These are phyloP conservation scores for Hirsutella rhossiliensis DNA, from an alignment of 2,329 filamentous ascomycete genomes.

Conservation along the genomic window DNA sequence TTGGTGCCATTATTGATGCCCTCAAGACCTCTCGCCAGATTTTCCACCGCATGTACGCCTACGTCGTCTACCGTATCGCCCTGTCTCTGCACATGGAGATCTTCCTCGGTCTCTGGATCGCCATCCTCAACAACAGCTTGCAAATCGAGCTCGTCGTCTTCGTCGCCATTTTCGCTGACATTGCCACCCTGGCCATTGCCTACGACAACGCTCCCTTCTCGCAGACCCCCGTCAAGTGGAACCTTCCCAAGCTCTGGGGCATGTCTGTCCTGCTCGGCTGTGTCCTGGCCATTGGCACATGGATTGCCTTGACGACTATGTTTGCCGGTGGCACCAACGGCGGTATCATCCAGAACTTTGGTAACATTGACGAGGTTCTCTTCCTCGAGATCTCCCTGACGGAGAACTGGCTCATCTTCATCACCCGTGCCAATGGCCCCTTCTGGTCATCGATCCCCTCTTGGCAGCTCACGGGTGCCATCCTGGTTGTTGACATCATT, in stretches of 20 bases:
- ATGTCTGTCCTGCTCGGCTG: constrained; percentile 78
- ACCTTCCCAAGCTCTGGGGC: constrained; percentile 86
- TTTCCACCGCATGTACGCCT: constrained; percentile 94
- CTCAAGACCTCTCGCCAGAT: constrained; percentile 90
- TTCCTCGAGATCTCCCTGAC: constrained; percentile 86
- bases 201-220: constrained; percentile 89
- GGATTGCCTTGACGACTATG: constrained; percentile 84
- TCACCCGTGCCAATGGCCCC: constrained; percentile 83
- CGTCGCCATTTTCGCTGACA: constrained; percentile 89
- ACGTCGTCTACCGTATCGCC: constrained; percentile 91
- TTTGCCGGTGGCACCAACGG: constrained; percentile 54
- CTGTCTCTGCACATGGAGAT: constrained; percentile 85
- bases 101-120: constrained; percentile 86
- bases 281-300: constrained; percentile 71
- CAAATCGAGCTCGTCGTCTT: constrained; percentile 85
- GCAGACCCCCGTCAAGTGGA: constrained; percentile 85
- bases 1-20: constrained; percentile 85
- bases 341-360: constrained; percentile 84
- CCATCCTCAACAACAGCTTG: constrained; percentile 71
- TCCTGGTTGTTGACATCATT: constrained; percentile 69
- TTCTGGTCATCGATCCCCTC: constrained; percentile 87
- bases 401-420: constrained; percentile 95
- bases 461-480: constrained; percentile 70
- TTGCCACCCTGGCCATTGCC: constrained; percentile 82
- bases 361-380: constrained; percentile 67